These are phyloP conservation scores for Fonsecaea pedrosoi DNA, from an alignment of 2,329 filamentous ascomycete species.

Conservation along the genomic window DNA sequence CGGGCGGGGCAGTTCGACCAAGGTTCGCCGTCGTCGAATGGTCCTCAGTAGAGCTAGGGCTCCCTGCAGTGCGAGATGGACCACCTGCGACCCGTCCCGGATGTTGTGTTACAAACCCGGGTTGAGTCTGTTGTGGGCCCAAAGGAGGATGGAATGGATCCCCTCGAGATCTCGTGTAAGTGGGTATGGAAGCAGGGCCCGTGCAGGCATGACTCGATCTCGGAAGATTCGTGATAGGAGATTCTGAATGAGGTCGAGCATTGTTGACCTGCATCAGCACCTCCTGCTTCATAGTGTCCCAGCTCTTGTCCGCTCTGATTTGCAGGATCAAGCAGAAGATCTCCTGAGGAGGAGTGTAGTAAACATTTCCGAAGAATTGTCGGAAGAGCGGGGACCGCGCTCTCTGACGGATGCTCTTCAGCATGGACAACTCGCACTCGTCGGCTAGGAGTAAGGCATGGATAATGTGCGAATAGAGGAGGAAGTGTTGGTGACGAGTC, in stretches of 20 bases:
- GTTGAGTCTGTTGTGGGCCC: background rate
- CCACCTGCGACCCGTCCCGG: background rate
- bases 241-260: background rate
- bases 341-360: conserved; percentile 13
- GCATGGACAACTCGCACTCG: background rate
- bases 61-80: background rate
- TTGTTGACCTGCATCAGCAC: background rate
- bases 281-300: conserved; percentile 1
- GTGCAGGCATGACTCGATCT: background rate
- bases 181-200: background rate
- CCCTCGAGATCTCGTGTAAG: background rate
- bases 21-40: background rate
- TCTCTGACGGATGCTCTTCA: background rate
- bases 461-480: background rate
- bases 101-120: conserved; percentile 6
- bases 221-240: background rate
- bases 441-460: background rate
- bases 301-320: conserved; percentile 19
- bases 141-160: background rate
- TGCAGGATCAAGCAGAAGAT: conserved; percentile 16
- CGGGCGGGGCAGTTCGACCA: conserved; percentile 27
- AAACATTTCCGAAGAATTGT: conserved; percentile 3
- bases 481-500: background rate
- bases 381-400: background rate
- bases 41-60: conserved; percentile 5